Evolutionary conservation across 148 eudicot species (phyloP).

Genomic region (Tetragonia tetragonoides): DNA sequence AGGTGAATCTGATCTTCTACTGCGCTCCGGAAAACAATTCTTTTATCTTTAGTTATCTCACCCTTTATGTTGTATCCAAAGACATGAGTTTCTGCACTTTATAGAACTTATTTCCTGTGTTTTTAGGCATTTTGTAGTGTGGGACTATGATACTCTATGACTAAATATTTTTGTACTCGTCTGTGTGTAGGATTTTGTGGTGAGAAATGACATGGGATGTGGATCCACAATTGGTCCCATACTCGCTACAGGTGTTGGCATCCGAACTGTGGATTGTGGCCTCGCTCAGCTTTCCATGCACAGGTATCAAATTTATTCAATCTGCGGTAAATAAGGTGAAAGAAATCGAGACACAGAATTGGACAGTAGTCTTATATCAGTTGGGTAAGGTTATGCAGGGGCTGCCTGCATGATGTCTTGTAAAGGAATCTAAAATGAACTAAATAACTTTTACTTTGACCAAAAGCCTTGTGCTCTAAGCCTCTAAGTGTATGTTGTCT

Average conservation of each 20-base stretch:
- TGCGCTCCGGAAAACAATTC: too few species aligned
- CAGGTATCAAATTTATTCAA: conserved; percentile 51
- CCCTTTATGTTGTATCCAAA: background rate
- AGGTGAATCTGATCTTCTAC: too few species aligned
- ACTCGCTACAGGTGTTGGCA: conserved; percentile 92
- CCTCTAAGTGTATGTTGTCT: background rate
- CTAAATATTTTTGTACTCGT: background rate
- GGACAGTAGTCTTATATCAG: background rate
- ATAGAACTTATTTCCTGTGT: conserved; percentile 2
- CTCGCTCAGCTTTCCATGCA: conserved; percentile 97
- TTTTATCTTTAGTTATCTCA: too few species aligned
- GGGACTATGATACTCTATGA: background rate
- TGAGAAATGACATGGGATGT: conserved; percentile 99
- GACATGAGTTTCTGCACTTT: background rate
- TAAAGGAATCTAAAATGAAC: background rate
- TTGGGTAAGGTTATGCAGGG: background rate
- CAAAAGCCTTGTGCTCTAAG: background rate
- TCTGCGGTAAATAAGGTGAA: background rate
- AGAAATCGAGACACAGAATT: background rate
- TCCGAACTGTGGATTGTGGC: conserved; percentile 95
- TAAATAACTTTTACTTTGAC: background rate
- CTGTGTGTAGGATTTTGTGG: conserved; percentile 78
- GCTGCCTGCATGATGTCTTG: background rate
- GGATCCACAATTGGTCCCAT: conserved; percentile 99
- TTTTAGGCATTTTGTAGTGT: background rate